Conservation (phyloP, 352 stramenopile genomes). For the Phytophthora capsici region DNA sequence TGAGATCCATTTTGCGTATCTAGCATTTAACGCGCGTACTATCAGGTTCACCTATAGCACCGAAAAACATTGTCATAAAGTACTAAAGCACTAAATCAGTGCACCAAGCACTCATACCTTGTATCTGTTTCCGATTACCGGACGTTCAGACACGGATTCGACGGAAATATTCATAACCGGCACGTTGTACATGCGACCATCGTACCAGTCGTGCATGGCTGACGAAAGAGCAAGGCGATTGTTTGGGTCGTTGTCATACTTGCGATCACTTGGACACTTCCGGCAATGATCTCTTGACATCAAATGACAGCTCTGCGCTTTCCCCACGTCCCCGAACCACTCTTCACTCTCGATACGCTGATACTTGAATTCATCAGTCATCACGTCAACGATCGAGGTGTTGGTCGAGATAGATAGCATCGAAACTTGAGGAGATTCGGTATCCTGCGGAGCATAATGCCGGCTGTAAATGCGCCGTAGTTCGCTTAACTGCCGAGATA, state of each 20-base stretch:
- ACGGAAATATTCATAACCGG: conserved; percentile 28
- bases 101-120: conserved; percentile 14
- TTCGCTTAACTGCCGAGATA: neutral
- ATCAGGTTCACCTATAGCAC: conserved; percentile 13
- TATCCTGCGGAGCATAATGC: conserved; percentile 2
- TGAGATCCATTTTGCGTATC: conserved; percentile 10
- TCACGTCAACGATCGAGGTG: conserved; percentile 21
- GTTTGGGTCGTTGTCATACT: conserved; percentile 26
- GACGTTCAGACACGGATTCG: conserved; percentile 10
- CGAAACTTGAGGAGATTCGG: conserved; percentile 16
- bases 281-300: conserved; percentile 28
- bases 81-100: conserved; percentile 1
- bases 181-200: conserved; percentile 16
- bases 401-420: neutral
- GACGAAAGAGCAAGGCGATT: conserved; percentile 32
- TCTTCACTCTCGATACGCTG: conserved; percentile 23
- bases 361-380: conserved; percentile 31
- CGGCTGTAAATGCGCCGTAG: neutral
- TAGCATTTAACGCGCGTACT: conserved; percentile 5
- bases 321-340: conserved; percentile 10
- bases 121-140: conserved; percentile 20
- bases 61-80: conserved; percentile 15
- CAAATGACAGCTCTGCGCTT: conserved; percentile 31
- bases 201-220: conserved; percentile 25
- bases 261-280: conserved; percentile 17